Conservation (phyloP, 2,329 filamentous ascomycete genomes). For the Diplocarpon mali region DNA sequence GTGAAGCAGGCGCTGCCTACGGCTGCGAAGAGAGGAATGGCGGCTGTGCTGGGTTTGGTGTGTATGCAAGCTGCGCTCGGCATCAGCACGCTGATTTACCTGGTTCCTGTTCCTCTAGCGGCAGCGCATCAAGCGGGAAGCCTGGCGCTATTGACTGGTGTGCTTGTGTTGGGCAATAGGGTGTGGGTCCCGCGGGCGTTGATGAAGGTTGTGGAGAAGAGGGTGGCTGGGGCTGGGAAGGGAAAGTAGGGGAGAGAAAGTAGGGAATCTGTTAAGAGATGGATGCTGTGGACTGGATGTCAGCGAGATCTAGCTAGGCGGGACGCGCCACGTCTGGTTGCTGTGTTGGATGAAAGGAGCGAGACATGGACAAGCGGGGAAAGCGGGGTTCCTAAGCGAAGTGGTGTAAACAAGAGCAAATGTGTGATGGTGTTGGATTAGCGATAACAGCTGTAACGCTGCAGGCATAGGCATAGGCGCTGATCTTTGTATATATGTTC, state of each 20-base stretch:
- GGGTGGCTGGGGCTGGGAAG: slow-evolving; percentile 2
- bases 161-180: slow-evolving; percentile 67
- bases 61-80: slow-evolving; percentile 74
- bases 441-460: too few species aligned
- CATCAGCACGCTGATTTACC: slow-evolving; percentile 84
- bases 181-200: slow-evolving; percentile 62
- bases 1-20: slow-evolving; percentile 48
- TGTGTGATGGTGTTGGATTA: too few species aligned
- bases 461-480: too few species aligned
- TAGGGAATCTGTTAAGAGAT: slow-evolving; percentile 4
- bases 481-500: too few species aligned
- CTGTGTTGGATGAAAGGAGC: neutral
- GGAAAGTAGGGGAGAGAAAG: slow-evolving; percentile 1
- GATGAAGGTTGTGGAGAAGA: slow-evolving; percentile 43
- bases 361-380: neutral
- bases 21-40: slow-evolving; percentile 55
- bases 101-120: slow-evolving; percentile 80
- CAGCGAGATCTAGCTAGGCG: neutral
- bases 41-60: slow-evolving; percentile 74
- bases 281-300: neutral
- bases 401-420: neutral
- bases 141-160: slow-evolving; percentile 72
- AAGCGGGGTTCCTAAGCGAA: neutral
- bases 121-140: slow-evolving; percentile 89
- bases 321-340: neutral